Evolutionary conservation across 2,329 filamentous ascomycete genomes (phyloP).

Genomic region (Neoscytalidium dimidiatum): DNA sequence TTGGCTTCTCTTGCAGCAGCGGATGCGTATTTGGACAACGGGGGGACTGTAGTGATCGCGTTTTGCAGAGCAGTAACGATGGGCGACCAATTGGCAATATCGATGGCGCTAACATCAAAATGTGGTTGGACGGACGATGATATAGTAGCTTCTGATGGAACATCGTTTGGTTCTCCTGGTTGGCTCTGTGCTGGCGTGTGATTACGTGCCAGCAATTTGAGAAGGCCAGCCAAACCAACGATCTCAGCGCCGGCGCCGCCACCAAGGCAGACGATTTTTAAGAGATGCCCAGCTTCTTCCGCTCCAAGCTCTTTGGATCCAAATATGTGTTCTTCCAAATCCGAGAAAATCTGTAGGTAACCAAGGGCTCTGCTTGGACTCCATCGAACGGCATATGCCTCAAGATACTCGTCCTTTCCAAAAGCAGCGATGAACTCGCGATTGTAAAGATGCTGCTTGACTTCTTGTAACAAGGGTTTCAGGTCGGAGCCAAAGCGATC

Average conservation of each 20-base stretch:
- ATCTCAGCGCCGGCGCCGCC: constrained; percentile 69
- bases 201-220: constrained; percentile 24
- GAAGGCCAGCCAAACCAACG: constrained; percentile 60
- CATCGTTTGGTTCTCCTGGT: neutral
- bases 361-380: constrained; percentile 82
- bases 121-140: neutral
- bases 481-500: constrained; percentile 47
- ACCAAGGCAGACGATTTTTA: constrained; percentile 60
- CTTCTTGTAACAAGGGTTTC: constrained; percentile 66
- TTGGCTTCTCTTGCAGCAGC: constrained; percentile 46
- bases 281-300: neutral
- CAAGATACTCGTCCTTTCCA: constrained; percentile 67
- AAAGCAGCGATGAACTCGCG: constrained; percentile 85
- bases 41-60: constrained; percentile 55
- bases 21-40: constrained; percentile 51
- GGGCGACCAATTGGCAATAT: constrained; percentile 75
- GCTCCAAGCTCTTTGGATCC: neutral
- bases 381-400: constrained; percentile 87
- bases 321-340: constrained; percentile 32
- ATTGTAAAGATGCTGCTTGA: constrained; percentile 84
- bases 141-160: neutral
- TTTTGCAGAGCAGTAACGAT: constrained; percentile 62
- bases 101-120: constrained; percentile 65
- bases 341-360: constrained; percentile 65
- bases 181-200: neutral